Percentiles rank a stretch among this genome's conserved stretches.
These are phyloP conservation scores for Solanum ahanhuiri DNA, from an alignment of 257 asterid species.

Conservation along the genomic window DNA sequence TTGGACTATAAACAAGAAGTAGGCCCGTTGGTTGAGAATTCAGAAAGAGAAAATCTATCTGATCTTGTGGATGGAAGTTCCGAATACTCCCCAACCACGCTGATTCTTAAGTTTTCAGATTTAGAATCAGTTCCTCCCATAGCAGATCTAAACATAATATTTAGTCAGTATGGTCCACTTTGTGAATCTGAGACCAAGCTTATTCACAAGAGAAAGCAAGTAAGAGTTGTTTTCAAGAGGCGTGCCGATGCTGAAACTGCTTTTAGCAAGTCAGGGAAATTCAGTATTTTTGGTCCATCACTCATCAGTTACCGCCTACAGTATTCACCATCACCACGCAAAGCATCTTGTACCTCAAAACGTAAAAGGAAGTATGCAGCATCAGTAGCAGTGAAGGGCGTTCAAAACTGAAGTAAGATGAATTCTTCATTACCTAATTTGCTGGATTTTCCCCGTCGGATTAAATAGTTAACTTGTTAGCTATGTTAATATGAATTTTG, in stretches of 20 bases:
- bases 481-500: background rate
- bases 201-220: slow-evolving; percentile 47
- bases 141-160: slow-evolving; percentile 43
- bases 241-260: slow-evolving; percentile 58
- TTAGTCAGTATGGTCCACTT: slow-evolving; percentile 47
- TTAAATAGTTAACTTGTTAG: background rate
- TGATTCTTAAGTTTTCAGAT: slow-evolving; percentile 40
- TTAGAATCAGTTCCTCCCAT: slow-evolving; percentile 51
- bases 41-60: slow-evolving; percentile 9
- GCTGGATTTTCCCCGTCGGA: background rate
- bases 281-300: slow-evolving; percentile 54
- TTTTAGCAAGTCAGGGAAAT: slow-evolving; percentile 63
- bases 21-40: background rate
- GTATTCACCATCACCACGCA: slow-evolving; percentile 20
- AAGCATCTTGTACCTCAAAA: slow-evolving; percentile 22
- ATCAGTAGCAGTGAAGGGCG: slow-evolving; percentile 1
- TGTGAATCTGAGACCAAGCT: slow-evolving; percentile 43
- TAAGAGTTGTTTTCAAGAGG: slow-evolving; percentile 51
- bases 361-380: slow-evolving; percentile 17
- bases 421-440: background rate
- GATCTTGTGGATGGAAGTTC: slow-evolving; percentile 5
- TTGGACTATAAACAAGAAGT: slow-evolving; percentile 14
- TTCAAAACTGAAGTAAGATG: slow-evolving; percentile 8
- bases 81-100: slow-evolving; percentile 39
- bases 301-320: slow-evolving; percentile 57